These are phyloP conservation scores for Bruguiera gymnorhiza DNA, from an alignment of 345 rosid genomes.

Conservation along the genomic window DNA sequence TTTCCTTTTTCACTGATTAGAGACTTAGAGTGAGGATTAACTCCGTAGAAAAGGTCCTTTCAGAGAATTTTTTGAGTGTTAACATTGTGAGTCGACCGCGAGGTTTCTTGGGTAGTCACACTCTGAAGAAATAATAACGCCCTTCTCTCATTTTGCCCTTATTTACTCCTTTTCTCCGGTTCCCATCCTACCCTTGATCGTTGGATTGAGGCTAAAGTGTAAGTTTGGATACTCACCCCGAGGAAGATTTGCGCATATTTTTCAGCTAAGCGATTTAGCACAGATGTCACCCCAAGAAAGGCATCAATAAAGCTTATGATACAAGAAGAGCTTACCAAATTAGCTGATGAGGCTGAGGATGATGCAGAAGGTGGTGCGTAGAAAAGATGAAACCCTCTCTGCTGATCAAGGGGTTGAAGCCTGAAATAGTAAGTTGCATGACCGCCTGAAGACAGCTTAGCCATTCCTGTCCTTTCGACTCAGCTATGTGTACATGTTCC, in stretches of 20 bases:
- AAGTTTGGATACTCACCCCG: not conserved
- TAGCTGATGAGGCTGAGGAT: slow-evolving; percentile 68
- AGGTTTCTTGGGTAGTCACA: too few species aligned
- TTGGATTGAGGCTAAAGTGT: not conserved
- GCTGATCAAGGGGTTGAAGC: slow-evolving; percentile 22
- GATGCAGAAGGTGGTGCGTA: slow-evolving; percentile 50
- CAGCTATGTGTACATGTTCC: not conserved
- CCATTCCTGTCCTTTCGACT: not conserved
- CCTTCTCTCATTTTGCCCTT: too few species aligned
- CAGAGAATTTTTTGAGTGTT: too few species aligned
- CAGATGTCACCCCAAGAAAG: slow-evolving; percentile 53
- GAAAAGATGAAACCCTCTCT: slow-evolving; percentile 13
- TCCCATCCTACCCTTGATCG: too few species aligned
- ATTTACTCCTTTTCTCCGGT: too few species aligned
- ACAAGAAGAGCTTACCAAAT: slow-evolving; percentile 85
- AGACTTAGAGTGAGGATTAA: too few species aligned
- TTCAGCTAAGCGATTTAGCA: slow-evolving; percentile 49
- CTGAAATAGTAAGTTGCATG: slow-evolving; percentile 15
- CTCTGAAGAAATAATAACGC: too few species aligned
- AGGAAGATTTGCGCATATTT: slow-evolving; percentile 12
- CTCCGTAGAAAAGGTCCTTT: too few species aligned
- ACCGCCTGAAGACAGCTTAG: slow-evolving; percentile 10
- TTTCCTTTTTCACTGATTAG: too few species aligned
- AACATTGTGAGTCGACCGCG: too few species aligned
- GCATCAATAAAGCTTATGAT: slow-evolving; percentile 70